Percentiles rank a stretch among this genome's conserved stretches.
These are phyloP conservation scores for Dactylellina drechsleri DNA, from an alignment of 2,329 filamentous ascomycete species.

Conservation along the genomic window DNA sequence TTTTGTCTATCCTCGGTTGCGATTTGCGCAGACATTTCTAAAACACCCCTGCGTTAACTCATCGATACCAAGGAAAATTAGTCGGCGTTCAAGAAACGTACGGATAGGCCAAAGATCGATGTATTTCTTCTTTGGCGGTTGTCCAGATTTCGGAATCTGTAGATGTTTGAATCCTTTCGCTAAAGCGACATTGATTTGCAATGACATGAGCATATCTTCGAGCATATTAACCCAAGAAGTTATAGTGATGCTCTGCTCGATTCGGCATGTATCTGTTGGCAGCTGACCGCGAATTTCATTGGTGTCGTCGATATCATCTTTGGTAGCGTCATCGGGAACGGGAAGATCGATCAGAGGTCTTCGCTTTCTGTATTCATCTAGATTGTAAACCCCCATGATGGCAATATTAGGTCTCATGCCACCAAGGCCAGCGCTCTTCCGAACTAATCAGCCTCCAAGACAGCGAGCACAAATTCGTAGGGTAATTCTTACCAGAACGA, in stretches of 20 bases:
- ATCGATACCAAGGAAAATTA: too few relatives aligned
- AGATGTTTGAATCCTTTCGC: constrained; percentile 82
- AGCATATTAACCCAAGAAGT: constrained; percentile 83
- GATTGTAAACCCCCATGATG: constrained; percentile 80
- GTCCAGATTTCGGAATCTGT: constrained; percentile 71
- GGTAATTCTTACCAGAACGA: constrained; percentile 65
- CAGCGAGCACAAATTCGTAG: background rate
- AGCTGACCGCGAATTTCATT: constrained; percentile 65
- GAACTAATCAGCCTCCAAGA: background rate
- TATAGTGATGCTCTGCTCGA: constrained; percentile 74
- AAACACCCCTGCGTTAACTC: background rate
- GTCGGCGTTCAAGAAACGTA: constrained; percentile 27
- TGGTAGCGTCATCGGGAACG: constrained; percentile 59
- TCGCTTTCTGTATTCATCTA: constrained; percentile 76
- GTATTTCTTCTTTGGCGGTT: constrained; percentile 74
- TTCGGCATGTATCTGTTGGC: constrained; percentile 76
- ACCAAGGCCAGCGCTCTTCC: constrained; percentile 73
- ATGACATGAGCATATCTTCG: constrained; percentile 79
- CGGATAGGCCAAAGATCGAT: constrained; percentile 90
- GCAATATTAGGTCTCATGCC: constrained; percentile 92
- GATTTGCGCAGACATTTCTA: constrained; percentile 84
- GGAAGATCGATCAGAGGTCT: constrained; percentile 69
- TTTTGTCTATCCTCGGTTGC: constrained; percentile 60
- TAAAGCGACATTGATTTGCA: constrained; percentile 85
- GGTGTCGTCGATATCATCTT: constrained; percentile 37